Percentiles rank a stretch among this genome's conserved stretches.
phyloP scores from a whole-genome alignment of 2,329 filamentous ascomycete species.

The Venturia nashicola region DNA sequence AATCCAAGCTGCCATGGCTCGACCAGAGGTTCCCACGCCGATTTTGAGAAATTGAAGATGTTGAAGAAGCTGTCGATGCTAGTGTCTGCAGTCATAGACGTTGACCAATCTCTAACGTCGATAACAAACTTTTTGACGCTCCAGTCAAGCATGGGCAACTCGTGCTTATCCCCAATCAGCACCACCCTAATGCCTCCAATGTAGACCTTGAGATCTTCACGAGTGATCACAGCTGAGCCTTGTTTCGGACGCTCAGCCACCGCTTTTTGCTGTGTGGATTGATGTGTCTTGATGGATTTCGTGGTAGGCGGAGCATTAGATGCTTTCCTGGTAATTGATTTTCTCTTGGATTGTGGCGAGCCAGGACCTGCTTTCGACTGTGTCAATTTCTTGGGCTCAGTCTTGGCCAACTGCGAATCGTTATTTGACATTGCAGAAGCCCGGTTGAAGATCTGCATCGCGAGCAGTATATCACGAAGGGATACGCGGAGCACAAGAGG shows the following conservation, averaged over 20 bases:
- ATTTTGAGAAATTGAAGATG: constrained; percentile 98
- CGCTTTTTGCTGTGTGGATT: constrained; percentile 37
- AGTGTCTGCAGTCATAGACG: constrained; percentile 72
- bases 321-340: not conserved
- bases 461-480: constrained; percentile 85
- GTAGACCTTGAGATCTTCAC: constrained; percentile 74
- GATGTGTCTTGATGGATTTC: constrained; percentile 33
- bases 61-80: constrained; percentile 92
- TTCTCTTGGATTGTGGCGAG: constrained; percentile 1
- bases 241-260: constrained; percentile 37
- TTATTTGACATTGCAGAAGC: constrained; percentile 74
- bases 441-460: constrained; percentile 81
- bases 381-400: constrained; percentile 44
- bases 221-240: constrained; percentile 44
- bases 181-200: constrained; percentile 85
- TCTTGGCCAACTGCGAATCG: constrained; percentile 34
- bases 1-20: constrained; percentile 96
- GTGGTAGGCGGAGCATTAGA: constrained; percentile 9
- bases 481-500: constrained; percentile 84
- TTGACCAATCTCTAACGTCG: constrained; percentile 82
- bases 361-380: constrained; percentile 29
- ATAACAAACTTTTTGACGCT: constrained; percentile 84
- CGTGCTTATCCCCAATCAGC: constrained; percentile 89
- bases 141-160: constrained; percentile 87
- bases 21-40: constrained; percentile 90